phyloP scores from a whole-genome alignment of 2,329 filamentous ascomycete species.

The Chalara sp. region DNA sequence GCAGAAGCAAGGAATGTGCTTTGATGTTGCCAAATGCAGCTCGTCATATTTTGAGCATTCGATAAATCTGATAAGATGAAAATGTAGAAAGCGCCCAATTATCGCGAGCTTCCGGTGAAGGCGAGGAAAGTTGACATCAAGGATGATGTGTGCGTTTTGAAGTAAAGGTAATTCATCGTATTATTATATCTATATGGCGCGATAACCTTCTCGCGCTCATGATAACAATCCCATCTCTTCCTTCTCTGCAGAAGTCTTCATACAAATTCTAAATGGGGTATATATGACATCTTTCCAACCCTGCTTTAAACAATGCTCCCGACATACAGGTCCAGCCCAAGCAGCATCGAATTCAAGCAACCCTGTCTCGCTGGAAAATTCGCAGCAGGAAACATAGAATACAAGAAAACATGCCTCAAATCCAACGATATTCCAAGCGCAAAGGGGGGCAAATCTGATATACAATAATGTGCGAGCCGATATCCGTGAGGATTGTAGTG shows the following conservation, averaged over 20 bases:
- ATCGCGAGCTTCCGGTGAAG: too few relatives aligned
- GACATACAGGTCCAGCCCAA: constrained; percentile 2
- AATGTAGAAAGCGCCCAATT: too few relatives aligned
- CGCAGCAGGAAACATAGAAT: neutral
- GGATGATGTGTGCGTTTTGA: too few relatives aligned
- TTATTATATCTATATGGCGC: too few relatives aligned
- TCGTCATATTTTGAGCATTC: too few relatives aligned
- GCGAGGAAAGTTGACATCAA: too few relatives aligned
- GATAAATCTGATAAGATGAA: too few relatives aligned
- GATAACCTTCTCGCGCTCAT: neutral
- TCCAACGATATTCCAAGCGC: neutral
- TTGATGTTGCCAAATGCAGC: too few relatives aligned
- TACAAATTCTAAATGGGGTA: constrained; percentile 2
- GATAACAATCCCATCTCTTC: neutral
- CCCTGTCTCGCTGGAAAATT: neutral
- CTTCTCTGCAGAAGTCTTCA: constrained; percentile 2
- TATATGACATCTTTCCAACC: neutral
- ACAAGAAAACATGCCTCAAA: neutral
- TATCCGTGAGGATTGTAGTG: neutral
- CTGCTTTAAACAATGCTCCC: neutral
- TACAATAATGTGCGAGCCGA: neutral
- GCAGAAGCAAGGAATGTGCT: too few relatives aligned
- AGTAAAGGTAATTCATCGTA: too few relatives aligned
- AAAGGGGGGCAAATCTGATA: neutral
- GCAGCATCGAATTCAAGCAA: neutral